Evolutionary conservation across 768 basidiomycete species (phyloP).

Genomic region (Butyriboletus loyo): DNA sequence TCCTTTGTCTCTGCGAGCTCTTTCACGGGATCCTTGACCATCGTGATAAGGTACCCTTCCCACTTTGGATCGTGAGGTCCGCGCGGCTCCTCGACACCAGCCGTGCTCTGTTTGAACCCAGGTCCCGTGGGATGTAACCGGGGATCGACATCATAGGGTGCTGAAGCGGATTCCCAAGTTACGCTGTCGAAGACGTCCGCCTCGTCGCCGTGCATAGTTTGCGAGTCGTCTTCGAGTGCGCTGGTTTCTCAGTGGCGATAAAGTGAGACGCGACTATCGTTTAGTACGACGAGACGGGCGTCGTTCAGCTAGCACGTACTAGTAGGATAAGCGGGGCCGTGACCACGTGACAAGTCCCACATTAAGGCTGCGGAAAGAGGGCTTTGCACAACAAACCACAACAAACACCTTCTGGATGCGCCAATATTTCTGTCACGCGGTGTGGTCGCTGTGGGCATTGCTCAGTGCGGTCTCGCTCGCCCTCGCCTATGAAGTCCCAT

Average conservation of each 20-base stretch:
- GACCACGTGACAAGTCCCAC: slow-evolving; percentile 24
- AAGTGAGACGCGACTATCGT: not conserved
- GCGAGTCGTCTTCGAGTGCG: not conserved
- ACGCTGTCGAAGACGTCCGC: slow-evolving; percentile 92
- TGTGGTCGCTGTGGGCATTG: slow-evolving; percentile 17
- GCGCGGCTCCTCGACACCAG: slow-evolving; percentile 60
- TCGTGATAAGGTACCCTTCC: slow-evolving; percentile 82
- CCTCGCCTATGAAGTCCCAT: slow-evolving; percentile 58
- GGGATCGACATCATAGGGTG: slow-evolving; percentile 48
- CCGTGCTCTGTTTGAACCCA: slow-evolving; percentile 79
- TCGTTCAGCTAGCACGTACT: not conserved
- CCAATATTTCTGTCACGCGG: slow-evolving; percentile 15
- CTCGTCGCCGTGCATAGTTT: slow-evolving; percentile 74
- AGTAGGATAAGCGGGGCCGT: not conserved
- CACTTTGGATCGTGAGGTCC: slow-evolving; percentile 82
- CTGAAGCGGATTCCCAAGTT: slow-evolving; percentile 80
- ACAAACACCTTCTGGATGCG: slow-evolving; percentile 31
- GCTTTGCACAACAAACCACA: slow-evolving; percentile 21
- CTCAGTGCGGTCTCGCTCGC: slow-evolving; percentile 35
- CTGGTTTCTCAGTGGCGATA: not conserved
- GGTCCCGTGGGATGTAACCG: slow-evolving; percentile 50
- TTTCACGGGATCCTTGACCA: slow-evolving; percentile 90
- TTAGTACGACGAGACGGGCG: slow-evolving; percentile 4
- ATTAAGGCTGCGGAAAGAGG: slow-evolving; percentile 9
- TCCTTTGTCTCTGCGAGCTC: slow-evolving; percentile 97